Base-by-base conservation (phyloP, 306 rosid species). In the Adenanthera pavonina region DNA sequence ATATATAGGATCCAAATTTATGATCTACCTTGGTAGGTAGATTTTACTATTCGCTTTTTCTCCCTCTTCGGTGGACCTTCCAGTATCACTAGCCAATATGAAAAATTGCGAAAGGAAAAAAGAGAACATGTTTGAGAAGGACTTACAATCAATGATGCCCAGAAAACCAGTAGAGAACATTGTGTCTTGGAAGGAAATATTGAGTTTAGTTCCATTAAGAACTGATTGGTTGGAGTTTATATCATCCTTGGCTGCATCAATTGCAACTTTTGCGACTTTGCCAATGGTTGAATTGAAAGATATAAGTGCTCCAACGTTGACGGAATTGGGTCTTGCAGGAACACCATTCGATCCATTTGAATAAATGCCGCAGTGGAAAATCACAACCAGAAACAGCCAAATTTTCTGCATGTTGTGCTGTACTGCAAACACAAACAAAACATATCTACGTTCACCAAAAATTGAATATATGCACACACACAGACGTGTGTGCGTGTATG, bases 61-160 rank as follows among this genome's bases (percentile, higher is more conserved):
- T 5, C n/a, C n/a, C 8, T 48, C 12, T 48, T 48, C 4, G 12
- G 15, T 11, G 15, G 8, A 48, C 4, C 4, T 12, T 48, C 16
- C 52, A 48, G 49, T 46, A 9, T 46, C 10, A 46, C 49, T 2
- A 12, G 41, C 48, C 8, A 40, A 13, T 44, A 6, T 19, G 72
- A 36, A 67, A 81, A 33, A 17, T 20, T 61, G 16, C 54, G 3
- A 2, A 3, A 49, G n/a, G n/a, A 49, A 5, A 15, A 57, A 20
- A 57, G 15, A 20, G 65, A 57, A 57, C 36, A 57, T 57, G 38
- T 60, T 30, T 60, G 68, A 33, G 36, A 15, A 82, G 53, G 62
- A 72, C 77, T 7, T 69, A 90, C 94, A 90, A 5, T 85, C 90
- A 48, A 90, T 70, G 64, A 88, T 90, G 70, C 94, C 92, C 0